Percentiles rank a stretch among this genome's conserved stretches.
Evolutionary conservation across 2,329 filamentous ascomycete genomes (phyloP).

Genomic region (Trichoderma gracile): DNA sequence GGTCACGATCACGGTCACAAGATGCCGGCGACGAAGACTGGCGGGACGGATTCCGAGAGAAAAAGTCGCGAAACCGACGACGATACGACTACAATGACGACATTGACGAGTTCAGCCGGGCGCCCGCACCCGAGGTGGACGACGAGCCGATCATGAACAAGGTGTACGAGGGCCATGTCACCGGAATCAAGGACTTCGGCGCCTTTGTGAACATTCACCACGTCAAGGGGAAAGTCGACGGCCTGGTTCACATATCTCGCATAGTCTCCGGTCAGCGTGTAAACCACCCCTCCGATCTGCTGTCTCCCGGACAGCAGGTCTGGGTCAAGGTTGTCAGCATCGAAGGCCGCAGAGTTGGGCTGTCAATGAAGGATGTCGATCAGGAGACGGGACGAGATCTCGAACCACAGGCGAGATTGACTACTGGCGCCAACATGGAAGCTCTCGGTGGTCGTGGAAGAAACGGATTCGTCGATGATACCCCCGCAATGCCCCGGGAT

Average conservation of each 20-base stretch:
- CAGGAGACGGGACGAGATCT: slow-evolving; percentile 84
- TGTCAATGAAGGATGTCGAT: slow-evolving; percentile 98
- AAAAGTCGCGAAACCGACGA: slow-evolving; percentile 42
- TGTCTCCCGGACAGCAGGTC: slow-evolving; percentile 77
- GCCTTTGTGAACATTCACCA: slow-evolving; percentile 91
- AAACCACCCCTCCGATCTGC: slow-evolving; percentile 86
- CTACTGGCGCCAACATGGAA: slow-evolving; percentile 88
- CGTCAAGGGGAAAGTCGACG: slow-evolving; percentile 85
- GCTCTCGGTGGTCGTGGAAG: slow-evolving; percentile 66
- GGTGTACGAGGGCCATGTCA: slow-evolving; percentile 86
- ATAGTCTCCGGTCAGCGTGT: slow-evolving; percentile 83
- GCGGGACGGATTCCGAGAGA: slow-evolving; percentile 39
- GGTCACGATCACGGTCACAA: slow-evolving; percentile 43
- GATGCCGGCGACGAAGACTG: slow-evolving; percentile 50
- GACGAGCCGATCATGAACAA: slow-evolving; percentile 80
- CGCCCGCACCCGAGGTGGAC: slow-evolving; percentile 74
- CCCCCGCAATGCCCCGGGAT: slow-evolving; percentile 39
- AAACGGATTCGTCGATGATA: slow-evolving; percentile 56
- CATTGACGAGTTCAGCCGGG: slow-evolving; percentile 63
- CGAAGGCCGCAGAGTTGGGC: slow-evolving; percentile 75
- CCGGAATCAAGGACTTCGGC: slow-evolving; percentile 92
- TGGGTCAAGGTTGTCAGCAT: slow-evolving; percentile 92
- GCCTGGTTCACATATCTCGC: slow-evolving; percentile 89
- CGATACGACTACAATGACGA: slow-evolving; percentile 46
- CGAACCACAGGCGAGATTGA: slow-evolving; percentile 73